Base-by-base conservation (phyloP, 1,139 yeast species). In the Debaryomycetaceae sp. region DNA sequence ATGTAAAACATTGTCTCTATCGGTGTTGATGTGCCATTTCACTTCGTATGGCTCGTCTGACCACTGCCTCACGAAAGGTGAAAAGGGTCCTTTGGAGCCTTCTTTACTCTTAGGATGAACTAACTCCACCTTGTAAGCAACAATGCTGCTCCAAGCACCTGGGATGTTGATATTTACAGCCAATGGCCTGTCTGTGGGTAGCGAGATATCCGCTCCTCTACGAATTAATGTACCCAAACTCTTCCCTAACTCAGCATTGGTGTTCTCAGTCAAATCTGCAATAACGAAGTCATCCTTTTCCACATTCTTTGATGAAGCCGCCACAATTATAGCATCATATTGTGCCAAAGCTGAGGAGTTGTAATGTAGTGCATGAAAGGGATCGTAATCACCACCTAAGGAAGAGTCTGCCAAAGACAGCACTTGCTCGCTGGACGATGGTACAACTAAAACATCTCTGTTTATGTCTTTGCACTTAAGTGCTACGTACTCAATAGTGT, bases 61-160 rank as follows among this genome's bases (percentile, higher is more conserved):
- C 66, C 78, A 76, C 61, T 89, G 96, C 44, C 89, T 74, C 4
- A 87, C 62, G 35, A 88, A 70, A 0, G 95, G 85, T n/a, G 76
- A 64, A 53, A 83, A 83, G 13, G 65, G 50, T 11, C 42, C 38
- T 14, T 39, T 29, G 13, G 33, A 58, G 3, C 48, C 46, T 11
- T 47, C 45, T 2, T 40, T 41, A 38, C 51, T 43, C 20, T 36
- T 33, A 53, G 60, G 40, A 49, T 58, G 48, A 46, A 55, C 51
- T 46, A 72, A 37, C n/a, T 45, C 45, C 17, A 83, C 56, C 23
- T 65, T 70, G 55, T 81, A 84, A 0, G 85, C 81, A 24, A 84
- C 58, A 7, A 86, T 57, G 56, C 89, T 82, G 45, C 83, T 80
- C 80, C 84, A 78, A 0, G 83, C 78, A 3, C 80, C 75, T 1